Conservation (phyloP, 768 basidiomycete species). For the Calocybe gangraenosa region DNA sequence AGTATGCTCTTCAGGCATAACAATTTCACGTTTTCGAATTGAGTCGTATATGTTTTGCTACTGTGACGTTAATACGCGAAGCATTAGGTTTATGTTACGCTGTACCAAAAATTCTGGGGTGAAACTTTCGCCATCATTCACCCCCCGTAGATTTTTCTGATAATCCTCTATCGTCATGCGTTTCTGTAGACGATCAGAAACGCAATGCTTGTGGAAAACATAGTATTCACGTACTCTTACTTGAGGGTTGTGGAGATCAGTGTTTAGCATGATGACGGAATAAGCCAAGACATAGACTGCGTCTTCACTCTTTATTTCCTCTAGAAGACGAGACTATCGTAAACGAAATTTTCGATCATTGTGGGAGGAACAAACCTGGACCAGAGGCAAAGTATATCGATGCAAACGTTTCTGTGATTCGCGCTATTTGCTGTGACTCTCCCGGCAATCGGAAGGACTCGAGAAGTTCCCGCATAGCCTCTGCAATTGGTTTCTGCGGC, state of each 20-base stretch:
- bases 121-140: constrained; percentile 84
- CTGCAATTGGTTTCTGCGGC: constrained; percentile 84
- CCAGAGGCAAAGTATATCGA: constrained; percentile 81
- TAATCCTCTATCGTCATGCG: constrained; percentile 97
- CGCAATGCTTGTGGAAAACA: neutral
- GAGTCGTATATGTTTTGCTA: constrained; percentile 92
- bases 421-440: constrained; percentile 88
- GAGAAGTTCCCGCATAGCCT: constrained; percentile 92
- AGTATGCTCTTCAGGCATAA: constrained; percentile 97
- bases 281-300: constrained; percentile 92
- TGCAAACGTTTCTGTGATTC: constrained; percentile 95
- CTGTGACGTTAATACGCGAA: neutral
- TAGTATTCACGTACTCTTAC: constrained; percentile 54
- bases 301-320: constrained; percentile 86
- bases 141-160: constrained; percentile 84
- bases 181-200: constrained; percentile 52
- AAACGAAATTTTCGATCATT: constrained; percentile 1
- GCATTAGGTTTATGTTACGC: neutral
- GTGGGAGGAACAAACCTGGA: constrained; percentile 52
- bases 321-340: constrained; percentile 36
- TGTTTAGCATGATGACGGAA: constrained; percentile 98
- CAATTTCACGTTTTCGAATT: constrained; percentile 89
- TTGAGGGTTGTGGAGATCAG: constrained; percentile 94
- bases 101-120: constrained; percentile 80
- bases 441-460: constrained; percentile 94